Conservation (phyloP, 352 stramenopile species). For the Phytophthora meadii region DNA sequence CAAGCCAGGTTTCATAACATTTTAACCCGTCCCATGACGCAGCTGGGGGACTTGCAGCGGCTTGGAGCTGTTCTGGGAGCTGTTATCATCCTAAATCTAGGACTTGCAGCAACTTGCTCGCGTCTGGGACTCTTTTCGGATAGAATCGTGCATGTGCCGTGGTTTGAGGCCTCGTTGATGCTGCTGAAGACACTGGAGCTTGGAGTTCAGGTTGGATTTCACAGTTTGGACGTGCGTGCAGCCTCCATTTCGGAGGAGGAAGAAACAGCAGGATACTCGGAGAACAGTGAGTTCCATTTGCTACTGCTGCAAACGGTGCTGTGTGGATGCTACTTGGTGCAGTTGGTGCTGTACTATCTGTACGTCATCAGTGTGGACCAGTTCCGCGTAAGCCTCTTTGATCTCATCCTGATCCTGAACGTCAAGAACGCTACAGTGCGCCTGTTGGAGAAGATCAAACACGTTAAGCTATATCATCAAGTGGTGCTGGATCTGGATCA, state of each 20-base stretch:
- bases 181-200: conserved; percentile 74
- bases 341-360: conserved; percentile 79
- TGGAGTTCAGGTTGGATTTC: conserved; percentile 73
- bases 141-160: conserved; percentile 72
- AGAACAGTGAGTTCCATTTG: conserved; percentile 74
- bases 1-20: conserved; percentile 75
- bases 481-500: conserved; percentile 76
- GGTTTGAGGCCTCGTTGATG: conserved; percentile 76
- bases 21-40: conserved; percentile 68
- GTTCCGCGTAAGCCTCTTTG: conserved; percentile 80
- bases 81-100: conserved; percentile 52
- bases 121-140: conserved; percentile 51
- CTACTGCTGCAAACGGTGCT: conserved; percentile 71
- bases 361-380: conserved; percentile 86
- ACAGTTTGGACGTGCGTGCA: conserved; percentile 59
- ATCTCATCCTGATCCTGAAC: conserved; percentile 83
- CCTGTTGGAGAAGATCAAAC: conserved; percentile 70
- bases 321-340: conserved; percentile 67
- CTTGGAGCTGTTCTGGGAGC: conserved; percentile 52
- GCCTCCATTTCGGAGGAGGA: conserved; percentile 40
- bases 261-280: conserved; percentile 41
- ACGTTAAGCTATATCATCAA: conserved; percentile 74
- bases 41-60: conserved; percentile 60
- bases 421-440: conserved; percentile 82
- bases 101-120: conserved; percentile 48